Evolutionary conservation across 2,329 filamentous ascomycete species (phyloP).

Genomic region (Colletotrichum tanaceti): DNA sequence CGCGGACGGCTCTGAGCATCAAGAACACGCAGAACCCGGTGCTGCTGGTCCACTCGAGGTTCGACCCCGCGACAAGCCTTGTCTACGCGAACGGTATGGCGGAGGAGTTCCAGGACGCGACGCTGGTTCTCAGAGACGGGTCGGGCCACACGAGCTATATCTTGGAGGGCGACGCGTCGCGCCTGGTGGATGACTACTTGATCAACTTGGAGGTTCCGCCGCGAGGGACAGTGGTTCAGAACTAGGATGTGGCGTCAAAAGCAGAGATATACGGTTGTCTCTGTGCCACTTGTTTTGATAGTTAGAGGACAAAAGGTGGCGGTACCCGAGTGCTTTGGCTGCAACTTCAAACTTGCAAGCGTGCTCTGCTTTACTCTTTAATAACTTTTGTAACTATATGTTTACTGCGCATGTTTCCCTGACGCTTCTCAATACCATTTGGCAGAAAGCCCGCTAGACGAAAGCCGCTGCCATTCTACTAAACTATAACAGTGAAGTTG

Average conservation of each 20-base stretch:
- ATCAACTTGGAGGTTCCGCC: conserved; percentile 24
- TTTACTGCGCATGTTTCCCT: too few relatives aligned
- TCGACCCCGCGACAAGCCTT: conserved; percentile 31
- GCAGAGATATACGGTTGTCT: not conserved
- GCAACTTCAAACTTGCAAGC: too few relatives aligned
- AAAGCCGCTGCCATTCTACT: too few relatives aligned
- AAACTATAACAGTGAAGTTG: too few relatives aligned
- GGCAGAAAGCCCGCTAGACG: too few relatives aligned
- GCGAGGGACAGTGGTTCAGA: conserved; percentile 20
- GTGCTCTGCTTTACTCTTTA: too few relatives aligned
- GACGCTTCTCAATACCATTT: too few relatives aligned
- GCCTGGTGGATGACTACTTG: conserved; percentile 30
- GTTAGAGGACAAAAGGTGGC: too few relatives aligned
- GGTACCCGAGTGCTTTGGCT: too few relatives aligned
- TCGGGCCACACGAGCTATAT: conserved; percentile 36
- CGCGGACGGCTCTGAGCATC: conserved; percentile 18
- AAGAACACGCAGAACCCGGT: conserved; percentile 27
- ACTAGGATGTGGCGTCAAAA: not conserved
- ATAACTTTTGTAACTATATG: too few relatives aligned
- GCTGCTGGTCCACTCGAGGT: conserved; percentile 27
- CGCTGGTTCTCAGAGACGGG: conserved; percentile 22
- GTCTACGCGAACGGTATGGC: conserved; percentile 31
- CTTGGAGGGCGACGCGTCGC: conserved; percentile 17
- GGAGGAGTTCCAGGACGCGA: conserved; percentile 30
- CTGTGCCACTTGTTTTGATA: too few relatives aligned